Percentiles rank a stretch among this genome's conserved stretches.
phyloP scores from a whole-genome alignment of 345 rosid species.

The rapeseed (Brassica napus) region DNA sequence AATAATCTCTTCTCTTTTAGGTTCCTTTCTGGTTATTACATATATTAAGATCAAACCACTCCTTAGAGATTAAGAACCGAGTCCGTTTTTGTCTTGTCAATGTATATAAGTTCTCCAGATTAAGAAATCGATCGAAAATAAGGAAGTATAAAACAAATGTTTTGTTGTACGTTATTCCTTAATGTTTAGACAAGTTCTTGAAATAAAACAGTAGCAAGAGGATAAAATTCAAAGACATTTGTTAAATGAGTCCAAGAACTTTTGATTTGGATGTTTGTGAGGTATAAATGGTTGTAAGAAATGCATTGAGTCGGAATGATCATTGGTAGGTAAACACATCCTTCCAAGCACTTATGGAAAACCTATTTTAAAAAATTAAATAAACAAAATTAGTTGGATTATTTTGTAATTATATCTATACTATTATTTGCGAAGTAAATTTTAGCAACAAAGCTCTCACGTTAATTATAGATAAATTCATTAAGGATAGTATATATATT shows the following conservation, averaged over 20 bases:
- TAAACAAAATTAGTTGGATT: neutral
- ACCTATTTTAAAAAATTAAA: neutral
- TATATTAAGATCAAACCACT: slow-evolving; percentile 5
- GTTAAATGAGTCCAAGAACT: slow-evolving; percentile 22
- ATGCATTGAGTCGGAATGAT: slow-evolving; percentile 36
- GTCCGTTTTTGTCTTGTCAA: slow-evolving; percentile 12
- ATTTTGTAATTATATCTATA: neutral
- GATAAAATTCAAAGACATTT: neutral
- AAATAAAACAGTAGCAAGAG: slow-evolving; percentile 5
- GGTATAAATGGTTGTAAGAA: slow-evolving; percentile 32
- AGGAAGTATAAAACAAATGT: neutral
- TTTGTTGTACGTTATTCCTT: neutral
- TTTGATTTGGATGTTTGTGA: slow-evolving; percentile 29
- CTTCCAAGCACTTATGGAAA: slow-evolving; percentile 32
- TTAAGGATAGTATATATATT: too few relatives aligned
- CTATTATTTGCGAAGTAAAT: too few relatives aligned
- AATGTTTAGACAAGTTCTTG: slow-evolving; percentile 14
- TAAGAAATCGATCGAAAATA: slow-evolving; percentile 2
- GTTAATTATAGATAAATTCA: too few relatives aligned
- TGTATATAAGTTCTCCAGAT: slow-evolving; percentile 23
- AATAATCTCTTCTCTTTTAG: slow-evolving; percentile 13
- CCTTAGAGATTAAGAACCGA: slow-evolving; percentile 22
- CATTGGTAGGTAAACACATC: slow-evolving; percentile 37
- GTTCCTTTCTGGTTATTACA: slow-evolving; percentile 7
- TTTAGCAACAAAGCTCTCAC: too few relatives aligned